phyloP scores from a whole-genome alignment of 768 basidiomycete genomes.

The Pholiota molesta region DNA sequence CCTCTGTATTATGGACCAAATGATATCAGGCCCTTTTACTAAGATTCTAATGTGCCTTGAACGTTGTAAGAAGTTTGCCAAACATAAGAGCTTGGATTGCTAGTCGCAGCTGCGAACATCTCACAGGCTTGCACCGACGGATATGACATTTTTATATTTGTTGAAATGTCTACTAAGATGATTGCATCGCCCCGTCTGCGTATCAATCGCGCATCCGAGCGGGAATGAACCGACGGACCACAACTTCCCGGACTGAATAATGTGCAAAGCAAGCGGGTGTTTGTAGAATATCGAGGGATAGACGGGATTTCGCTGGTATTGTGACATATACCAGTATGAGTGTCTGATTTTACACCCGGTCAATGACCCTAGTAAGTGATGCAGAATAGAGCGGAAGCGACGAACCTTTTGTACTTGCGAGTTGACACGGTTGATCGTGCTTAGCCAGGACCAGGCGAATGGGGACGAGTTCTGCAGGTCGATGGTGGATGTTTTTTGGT shows the following conservation, averaged over 20 bases:
- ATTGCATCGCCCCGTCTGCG: not conserved
- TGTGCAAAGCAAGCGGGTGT: constrained; percentile 77
- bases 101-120: too few species aligned
- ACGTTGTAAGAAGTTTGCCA: too few species aligned
- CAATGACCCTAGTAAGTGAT: not conserved
- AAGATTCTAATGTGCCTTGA: not conserved
- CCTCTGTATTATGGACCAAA: constrained; percentile 15
- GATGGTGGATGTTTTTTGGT: constrained; percentile 67
- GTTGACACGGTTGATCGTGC: constrained; percentile 96
- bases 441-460: constrained; percentile 94
- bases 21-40: not conserved
- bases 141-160: too few species aligned
- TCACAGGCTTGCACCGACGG: too few species aligned
- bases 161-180: too few species aligned
- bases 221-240: constrained; percentile 84
- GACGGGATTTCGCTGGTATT: constrained; percentile 74
- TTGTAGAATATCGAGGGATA: constrained; percentile 52
- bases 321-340: constrained; percentile 90
- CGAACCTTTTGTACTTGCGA: constrained; percentile 94
- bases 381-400: not conserved
- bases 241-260: constrained; percentile 85
- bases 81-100: too few species aligned
- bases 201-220: constrained; percentile 86
- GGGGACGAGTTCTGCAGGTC: constrained; percentile 67
- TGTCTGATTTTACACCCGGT: constrained; percentile 57